Percentiles rank a stretch among this genome's conserved stretches.
These are phyloP conservation scores for Blastocladiella britannica DNA, from an alignment of 192 early-diverging fungal genomes.

Conservation along the genomic window DNA sequence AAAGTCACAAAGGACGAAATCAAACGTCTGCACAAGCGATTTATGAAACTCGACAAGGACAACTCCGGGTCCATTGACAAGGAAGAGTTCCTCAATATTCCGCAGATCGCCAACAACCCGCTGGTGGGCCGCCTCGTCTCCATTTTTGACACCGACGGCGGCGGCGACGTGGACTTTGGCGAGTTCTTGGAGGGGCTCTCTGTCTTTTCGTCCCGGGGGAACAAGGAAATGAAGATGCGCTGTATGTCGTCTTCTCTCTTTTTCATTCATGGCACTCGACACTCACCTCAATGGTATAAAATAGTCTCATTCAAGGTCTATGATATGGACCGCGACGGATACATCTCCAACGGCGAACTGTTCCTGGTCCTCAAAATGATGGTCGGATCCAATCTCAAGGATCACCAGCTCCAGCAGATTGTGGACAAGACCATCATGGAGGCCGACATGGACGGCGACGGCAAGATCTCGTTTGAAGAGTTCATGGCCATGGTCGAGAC, in stretches of 20 bases:
- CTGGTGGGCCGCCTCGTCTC: conserved; percentile 84
- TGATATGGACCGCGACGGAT: conserved; percentile 98
- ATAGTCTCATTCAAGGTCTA: conserved; percentile 96
- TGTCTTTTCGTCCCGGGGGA: conserved; percentile 84
- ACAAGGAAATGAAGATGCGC: conserved; percentile 81
- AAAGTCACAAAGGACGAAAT: conserved; percentile 81
- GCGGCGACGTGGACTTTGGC: conserved; percentile 96
- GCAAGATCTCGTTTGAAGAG: conserved; percentile 91
- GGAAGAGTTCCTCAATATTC: conserved; percentile 89
- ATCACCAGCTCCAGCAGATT: conserved; percentile 95
- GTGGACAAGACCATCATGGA: conserved; percentile 99
- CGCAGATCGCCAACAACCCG: conserved; percentile 95
- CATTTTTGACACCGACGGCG: conserved; percentile 94
- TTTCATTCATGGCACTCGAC: neutral
- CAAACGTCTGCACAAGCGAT: conserved; percentile 94
- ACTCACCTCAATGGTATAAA: conserved; percentile 1
- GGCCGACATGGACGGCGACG: conserved; percentile 85
- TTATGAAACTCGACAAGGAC: conserved; percentile 95
- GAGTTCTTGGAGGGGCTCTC: conserved; percentile 92
- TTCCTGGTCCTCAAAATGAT: conserved; percentile 99
- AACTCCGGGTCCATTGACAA: conserved; percentile 87
- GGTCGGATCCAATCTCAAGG: conserved; percentile 93
- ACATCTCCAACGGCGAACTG: conserved; percentile 95
- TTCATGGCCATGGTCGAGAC: conserved; percentile 85
- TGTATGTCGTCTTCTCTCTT: conserved; percentile 33